Evolutionary conservation across 192 early-diverging fungal species (phyloP), one percentile per base, ranked within the genome.

Genomic region (Chytriomyces confervae): DNA sequence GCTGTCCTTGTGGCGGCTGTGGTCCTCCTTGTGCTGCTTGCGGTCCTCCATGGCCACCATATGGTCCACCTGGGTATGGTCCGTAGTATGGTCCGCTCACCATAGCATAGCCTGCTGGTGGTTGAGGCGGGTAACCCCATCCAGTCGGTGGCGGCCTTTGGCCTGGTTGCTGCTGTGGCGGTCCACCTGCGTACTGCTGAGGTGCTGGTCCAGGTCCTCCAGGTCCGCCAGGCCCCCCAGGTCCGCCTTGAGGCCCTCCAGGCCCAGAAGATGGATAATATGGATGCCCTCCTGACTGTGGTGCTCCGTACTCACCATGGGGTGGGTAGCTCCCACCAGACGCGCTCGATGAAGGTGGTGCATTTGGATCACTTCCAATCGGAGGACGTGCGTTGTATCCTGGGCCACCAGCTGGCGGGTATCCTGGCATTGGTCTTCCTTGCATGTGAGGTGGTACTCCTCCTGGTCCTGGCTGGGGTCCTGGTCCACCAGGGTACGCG

Each of bases 141-240:
- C 36, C 20, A 11, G 62, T 18, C 16, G 62, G 62, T 27, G 11
- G 62, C 1, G 9, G 66, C 69, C n/a, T 50, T 16, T 70, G 69
- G 10, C 62, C 62, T 64, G 62, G 62, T 27, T 24, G 62, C 27
- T 18, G 62, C 5, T 64, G 62, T 5, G 16, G 62, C 27, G 62
- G 62, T 64, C n/a, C n/a, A 64, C 10, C n/a, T 64, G 62, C n/a
- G n/a, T 64, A 27, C 62, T 64, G 62, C 62, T 64, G 62, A 11
- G 16, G n/a, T 68, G 66, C 24, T 46, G 44, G 45, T 27, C 11
- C 11, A 43, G 72, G 61, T n/a, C 47, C 45, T 5, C 72, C 72
- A n/a, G 72, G 72, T 46, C 23, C 62, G 48, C 72, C 72, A n/a
- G 72, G 61, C 50, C n/a, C n/a, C 67, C 13, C 9, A 20, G 11